These are phyloP conservation scores for Laetiporus sulphureus DNA, from an alignment of 1,284 basidiomycete genomes.

Conservation along the genomic window DNA sequence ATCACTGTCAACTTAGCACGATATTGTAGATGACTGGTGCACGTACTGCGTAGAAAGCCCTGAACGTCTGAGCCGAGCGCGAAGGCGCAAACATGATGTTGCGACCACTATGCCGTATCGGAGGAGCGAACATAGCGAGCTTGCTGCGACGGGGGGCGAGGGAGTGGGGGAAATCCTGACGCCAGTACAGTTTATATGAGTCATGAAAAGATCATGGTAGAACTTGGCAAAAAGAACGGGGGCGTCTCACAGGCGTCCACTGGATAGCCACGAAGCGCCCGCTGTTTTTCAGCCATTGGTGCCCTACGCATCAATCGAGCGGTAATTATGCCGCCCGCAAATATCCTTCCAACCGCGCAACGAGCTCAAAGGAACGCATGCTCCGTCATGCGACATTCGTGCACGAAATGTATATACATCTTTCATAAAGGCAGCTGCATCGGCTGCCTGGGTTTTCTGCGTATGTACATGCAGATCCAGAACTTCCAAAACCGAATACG, in stretches of 20 bases:
- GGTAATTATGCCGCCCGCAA: background rate
- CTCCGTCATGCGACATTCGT: too few species aligned
- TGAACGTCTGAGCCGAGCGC: conserved; percentile 35
- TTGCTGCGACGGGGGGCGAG: conserved; percentile 2
- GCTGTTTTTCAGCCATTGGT: too few species aligned
- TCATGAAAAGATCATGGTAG: conserved; percentile 1
- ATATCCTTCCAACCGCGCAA: conserved; percentile 3
- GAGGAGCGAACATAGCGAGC: conserved; percentile 16
- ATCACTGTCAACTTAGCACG: background rate
- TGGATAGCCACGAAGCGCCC: too few species aligned
- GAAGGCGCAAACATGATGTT: conserved; percentile 10
- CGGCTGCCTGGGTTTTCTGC: too few species aligned
- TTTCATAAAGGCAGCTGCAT: too few species aligned
- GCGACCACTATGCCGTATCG: conserved; percentile 12
- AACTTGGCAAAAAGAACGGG: too few species aligned
- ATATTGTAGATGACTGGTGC: background rate
- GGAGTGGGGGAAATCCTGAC: conserved; percentile 2
- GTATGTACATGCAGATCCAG: too few species aligned
- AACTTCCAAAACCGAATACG: too few species aligned
- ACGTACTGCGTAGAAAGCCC: conserved; percentile 58
- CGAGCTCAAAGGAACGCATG: conserved; percentile 2
- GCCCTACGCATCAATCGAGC: too few species aligned
- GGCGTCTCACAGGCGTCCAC: too few species aligned
- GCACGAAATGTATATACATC: too few species aligned
- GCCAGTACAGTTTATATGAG: conserved; percentile 4